Evolutionary conservation across 768 basidiomycete species (phyloP).

Genomic region (Phaeotremella fagi): DNA sequence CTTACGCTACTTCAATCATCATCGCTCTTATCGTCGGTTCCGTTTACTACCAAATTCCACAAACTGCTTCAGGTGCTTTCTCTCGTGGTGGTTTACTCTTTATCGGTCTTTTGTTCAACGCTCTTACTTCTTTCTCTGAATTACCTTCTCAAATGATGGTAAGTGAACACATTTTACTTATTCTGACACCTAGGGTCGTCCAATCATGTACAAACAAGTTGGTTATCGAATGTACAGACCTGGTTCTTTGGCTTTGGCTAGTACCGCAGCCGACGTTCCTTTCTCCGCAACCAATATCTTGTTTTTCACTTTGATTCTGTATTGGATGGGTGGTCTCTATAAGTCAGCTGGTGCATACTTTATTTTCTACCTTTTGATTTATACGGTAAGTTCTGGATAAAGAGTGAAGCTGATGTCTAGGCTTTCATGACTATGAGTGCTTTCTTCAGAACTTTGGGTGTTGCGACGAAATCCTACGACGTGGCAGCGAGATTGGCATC

Average conservation of each 20-base stretch:
- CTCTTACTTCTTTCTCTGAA: constrained; percentile 34
- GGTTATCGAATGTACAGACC: constrained; percentile 52
- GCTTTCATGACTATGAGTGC: constrained; percentile 72
- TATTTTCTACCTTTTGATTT: constrained; percentile 55
- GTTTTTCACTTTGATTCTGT: constrained; percentile 47
- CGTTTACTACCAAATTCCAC: constrained; percentile 67
- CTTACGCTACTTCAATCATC: constrained; percentile 60
- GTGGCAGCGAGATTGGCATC: constrained; percentile 61
- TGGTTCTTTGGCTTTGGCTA: constrained; percentile 48
- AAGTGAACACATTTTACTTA: constrained; percentile 29
- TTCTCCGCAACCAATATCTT: constrained; percentile 47
- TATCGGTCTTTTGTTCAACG: constrained; percentile 49
- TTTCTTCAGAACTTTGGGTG: constrained; percentile 67
- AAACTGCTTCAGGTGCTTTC: constrained; percentile 74
- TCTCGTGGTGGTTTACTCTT: constrained; percentile 81
- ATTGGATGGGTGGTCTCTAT: constrained; percentile 50
- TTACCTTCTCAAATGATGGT: constrained; percentile 62
- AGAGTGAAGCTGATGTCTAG: background rate
- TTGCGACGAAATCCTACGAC: constrained; percentile 49
- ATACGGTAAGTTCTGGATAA: constrained; percentile 27
- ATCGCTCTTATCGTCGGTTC: constrained; percentile 56
- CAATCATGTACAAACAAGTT: constrained; percentile 55
- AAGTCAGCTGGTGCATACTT: constrained; percentile 46
- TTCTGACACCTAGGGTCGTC: constrained; percentile 69
- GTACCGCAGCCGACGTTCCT: constrained; percentile 51